Evolutionary conservation across 768 basidiomycete species (phyloP), one percentile per base, ranked within the genome.

Genomic region (Leccinum longicurvipes): DNA sequence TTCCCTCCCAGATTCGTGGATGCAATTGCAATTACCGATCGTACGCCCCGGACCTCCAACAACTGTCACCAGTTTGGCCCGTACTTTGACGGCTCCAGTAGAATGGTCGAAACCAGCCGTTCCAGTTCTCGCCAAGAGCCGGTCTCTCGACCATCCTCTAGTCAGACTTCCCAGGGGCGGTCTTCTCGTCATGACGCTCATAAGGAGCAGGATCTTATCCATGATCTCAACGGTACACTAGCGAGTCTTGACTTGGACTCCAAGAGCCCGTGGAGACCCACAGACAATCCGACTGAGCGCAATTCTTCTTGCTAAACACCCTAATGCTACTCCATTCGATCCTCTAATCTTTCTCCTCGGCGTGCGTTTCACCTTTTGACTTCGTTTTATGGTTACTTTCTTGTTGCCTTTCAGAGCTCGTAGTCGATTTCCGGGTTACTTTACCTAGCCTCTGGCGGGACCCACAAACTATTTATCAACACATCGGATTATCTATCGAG

Each of bases 151-250:
- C 81, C 83, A 32, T 64, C 75, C 3, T 85, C 84, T 17, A 79
- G 82, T 7, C 76, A 78, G 49, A 67, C 67, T 39, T 65, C 63
- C 24, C 66, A 66, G 25, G 66, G 65, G 32, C 62, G 53, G 6
- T 59, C 56, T 27, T 58, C 51, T 39, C 59, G 65, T 49, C 69
- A 63, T 55, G 61, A 66, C 55, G 34, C 58, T 50, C 60, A 60
- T 47, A 67, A 73, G 56, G 82, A 82, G 48, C 75, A 77, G 17
- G 84, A 86, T 56, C 50, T 68, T 28, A 79, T 91, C 60, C 81
- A 82, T 36, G 88, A 90, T 69, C 70, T 92, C 51, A 91, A 88
- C 62, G 85, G 86, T 21, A 89, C 85, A 27, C 76, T 92, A 36
- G 87, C 89, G 31, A 89, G 84, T 67, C 79, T 91, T 15, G 80